Conservation (phyloP, 257 asterid genomes). For the Orobanche coerulescens region DNA sequence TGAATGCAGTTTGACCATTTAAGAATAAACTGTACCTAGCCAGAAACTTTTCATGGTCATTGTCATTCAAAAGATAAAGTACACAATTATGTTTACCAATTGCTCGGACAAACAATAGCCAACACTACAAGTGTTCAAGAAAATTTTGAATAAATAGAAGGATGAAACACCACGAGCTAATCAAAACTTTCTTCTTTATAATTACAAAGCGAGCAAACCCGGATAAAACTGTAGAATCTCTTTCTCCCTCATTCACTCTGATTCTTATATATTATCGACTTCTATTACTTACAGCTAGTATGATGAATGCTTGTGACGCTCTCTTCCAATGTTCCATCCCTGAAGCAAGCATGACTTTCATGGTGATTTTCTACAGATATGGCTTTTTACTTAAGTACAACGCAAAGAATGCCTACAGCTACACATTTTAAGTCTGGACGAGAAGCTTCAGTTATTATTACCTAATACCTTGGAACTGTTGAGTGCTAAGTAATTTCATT, state of each 20-base stretch:
- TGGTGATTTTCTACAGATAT: neutral
- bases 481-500: neutral
- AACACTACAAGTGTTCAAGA: neutral
- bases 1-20: neutral
- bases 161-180: slow-evolving; percentile 2
- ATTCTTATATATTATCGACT: neutral
- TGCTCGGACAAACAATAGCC: neutral
- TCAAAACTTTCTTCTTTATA: neutral
- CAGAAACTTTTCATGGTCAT: neutral
- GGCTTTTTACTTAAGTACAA: neutral
- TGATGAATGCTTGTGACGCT: neutral
- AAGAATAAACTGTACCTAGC: neutral
- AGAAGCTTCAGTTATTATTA: neutral
- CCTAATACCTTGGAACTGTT: neutral
- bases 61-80: neutral
- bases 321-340: neutral
- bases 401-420: neutral
- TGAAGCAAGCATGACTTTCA: neutral
- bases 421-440: neutral
- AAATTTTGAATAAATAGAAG: neutral
- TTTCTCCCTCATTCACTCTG: neutral
- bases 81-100: too few species aligned
- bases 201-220: neutral
- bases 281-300: neutral
- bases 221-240: too few species aligned